Percentiles rank a stretch among this genome's conserved stretches.
These are phyloP conservation scores for Shiraia sp. DNA, from an alignment of 2,329 filamentous ascomycete species.

Conservation along the genomic window DNA sequence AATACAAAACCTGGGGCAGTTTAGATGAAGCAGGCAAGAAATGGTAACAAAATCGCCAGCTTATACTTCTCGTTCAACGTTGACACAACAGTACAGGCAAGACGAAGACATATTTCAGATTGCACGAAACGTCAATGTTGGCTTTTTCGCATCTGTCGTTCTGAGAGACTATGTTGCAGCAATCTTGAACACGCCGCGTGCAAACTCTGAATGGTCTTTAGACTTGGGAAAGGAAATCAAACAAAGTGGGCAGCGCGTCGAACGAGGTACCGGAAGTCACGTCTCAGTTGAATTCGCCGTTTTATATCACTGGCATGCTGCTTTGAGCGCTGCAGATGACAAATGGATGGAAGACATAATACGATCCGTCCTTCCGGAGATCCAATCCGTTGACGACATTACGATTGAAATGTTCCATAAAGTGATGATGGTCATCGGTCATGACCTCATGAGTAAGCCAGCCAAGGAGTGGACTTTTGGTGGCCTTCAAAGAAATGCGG, in stretches of 20 bases:
- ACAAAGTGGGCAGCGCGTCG: slow-evolving; percentile 61
- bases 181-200: slow-evolving; percentile 71
- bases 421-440: slow-evolving; percentile 39
- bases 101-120: slow-evolving; percentile 54
- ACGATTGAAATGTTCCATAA: slow-evolving; percentile 44
- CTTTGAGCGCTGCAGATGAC: slow-evolving; percentile 73
- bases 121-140: slow-evolving; percentile 59
- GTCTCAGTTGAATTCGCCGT: slow-evolving; percentile 88
- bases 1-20: slow-evolving; percentile 72
- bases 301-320: slow-evolving; percentile 84
- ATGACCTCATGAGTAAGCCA: slow-evolving; percentile 65
- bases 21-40: slow-evolving; percentile 48
- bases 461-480: slow-evolving; percentile 70
- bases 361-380: slow-evolving; percentile 27
- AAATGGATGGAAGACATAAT: slow-evolving; percentile 70
- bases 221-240: slow-evolving; percentile 68
- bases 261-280: slow-evolving; percentile 73
- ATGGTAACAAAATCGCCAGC: slow-evolving; percentile 22
- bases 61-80: too few species aligned
- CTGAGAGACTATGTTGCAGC: slow-evolving; percentile 79
- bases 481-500: slow-evolving; percentile 63
- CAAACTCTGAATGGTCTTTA: slow-evolving; percentile 77
- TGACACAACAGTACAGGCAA: slow-evolving; percentile 15
- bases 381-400: slow-evolving; percentile 32
- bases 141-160: slow-evolving; percentile 64